Conservation (phyloP, 805 yeast species). For the Starmerella cellae region DNA sequence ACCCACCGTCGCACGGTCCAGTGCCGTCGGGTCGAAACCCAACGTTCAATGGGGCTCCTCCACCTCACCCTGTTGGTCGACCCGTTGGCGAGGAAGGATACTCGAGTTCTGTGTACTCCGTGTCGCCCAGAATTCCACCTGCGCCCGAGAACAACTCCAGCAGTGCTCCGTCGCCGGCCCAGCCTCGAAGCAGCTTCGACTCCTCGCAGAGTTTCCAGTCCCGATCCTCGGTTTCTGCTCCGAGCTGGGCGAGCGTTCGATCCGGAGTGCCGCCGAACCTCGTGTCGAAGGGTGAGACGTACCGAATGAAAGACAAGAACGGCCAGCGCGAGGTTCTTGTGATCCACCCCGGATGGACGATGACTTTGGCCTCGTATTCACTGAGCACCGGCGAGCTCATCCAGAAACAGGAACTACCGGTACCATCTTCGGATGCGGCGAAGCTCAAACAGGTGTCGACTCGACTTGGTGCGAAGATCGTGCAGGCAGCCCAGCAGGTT, state of each 20-base stretch:
- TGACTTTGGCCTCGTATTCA: slow-evolving; percentile 43
- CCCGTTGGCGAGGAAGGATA: slow-evolving; percentile 16
- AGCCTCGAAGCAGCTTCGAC: neutral
- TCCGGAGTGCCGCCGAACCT: slow-evolving; percentile 40
- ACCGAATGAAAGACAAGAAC: slow-evolving; percentile 43
- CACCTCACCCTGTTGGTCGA: slow-evolving; percentile 3
- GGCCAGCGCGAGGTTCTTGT: slow-evolving; percentile 57
- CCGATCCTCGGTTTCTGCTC: slow-evolving; percentile 14
- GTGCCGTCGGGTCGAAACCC: neutral
- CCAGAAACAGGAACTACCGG: slow-evolving; percentile 21
- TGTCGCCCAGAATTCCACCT: too few species aligned
- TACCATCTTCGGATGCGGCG: slow-evolving; percentile 38
- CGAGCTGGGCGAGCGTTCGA: slow-evolving; percentile 53
- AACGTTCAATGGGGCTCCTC: too few species aligned
- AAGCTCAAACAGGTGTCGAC: slow-evolving; percentile 38
- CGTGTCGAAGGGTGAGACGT: slow-evolving; percentile 53
- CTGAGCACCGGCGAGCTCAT: slow-evolving; percentile 31
- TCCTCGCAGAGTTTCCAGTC: neutral
- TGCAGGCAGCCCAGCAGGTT: slow-evolving; percentile 27
- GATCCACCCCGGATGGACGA: slow-evolving; percentile 60
- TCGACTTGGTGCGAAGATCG: slow-evolving; percentile 40
- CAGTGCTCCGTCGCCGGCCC: neutral
- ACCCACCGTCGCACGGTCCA: neutral
- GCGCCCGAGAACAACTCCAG: neutral
- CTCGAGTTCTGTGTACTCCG: too few species aligned